These are phyloP conservation scores for Cystobasidium onofrii DNA, from an alignment of 768 basidiomycete genomes.

Conservation along the genomic window DNA sequence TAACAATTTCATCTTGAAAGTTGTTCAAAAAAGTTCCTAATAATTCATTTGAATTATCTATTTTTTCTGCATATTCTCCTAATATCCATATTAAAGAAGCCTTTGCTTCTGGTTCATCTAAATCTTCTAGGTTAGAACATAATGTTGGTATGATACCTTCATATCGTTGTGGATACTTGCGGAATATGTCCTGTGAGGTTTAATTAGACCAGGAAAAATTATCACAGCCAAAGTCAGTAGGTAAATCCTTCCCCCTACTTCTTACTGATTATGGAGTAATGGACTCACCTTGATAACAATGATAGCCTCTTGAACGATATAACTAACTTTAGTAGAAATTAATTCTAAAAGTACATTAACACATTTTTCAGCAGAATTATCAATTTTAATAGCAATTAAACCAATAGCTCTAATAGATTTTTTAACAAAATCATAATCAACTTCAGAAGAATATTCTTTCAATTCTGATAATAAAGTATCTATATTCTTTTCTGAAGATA, in stretches of 20 bases:
- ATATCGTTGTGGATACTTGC: conserved; percentile 90
- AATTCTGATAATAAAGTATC: conserved; percentile 90
- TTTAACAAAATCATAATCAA: conserved; percentile 96
- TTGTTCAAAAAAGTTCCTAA: conserved; percentile 80
- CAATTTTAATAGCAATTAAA: conserved; percentile 91
- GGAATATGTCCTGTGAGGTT: conserved; percentile 81
- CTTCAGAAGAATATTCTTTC: conserved; percentile 96
- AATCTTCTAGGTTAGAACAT: conserved; percentile 86
- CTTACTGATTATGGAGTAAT: too few relatives aligned
- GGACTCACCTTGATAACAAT: conserved; percentile 97
- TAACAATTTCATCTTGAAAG: conserved; percentile 68
- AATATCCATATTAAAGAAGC: conserved; percentile 99
- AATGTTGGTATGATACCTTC: conserved; percentile 93
- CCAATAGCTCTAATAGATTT: conserved; percentile 92
- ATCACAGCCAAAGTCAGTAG: too few relatives aligned
- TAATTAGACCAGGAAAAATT: too few relatives aligned
- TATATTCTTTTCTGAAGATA: conserved; percentile 83
- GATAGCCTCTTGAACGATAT: conserved; percentile 95
- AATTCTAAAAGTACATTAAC: conserved; percentile 88
- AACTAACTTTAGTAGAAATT: conserved; percentile 85
- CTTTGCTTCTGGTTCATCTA: conserved; percentile 97
- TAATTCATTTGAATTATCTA: conserved; percentile 91
- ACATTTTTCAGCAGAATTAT: conserved; percentile 82
- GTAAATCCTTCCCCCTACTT: too few relatives aligned
- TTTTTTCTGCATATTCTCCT: conserved; percentile 94